Conservation (phyloP, 495 filamentous ascomycete species). For the Saxispiralis lemnorum region DNA sequence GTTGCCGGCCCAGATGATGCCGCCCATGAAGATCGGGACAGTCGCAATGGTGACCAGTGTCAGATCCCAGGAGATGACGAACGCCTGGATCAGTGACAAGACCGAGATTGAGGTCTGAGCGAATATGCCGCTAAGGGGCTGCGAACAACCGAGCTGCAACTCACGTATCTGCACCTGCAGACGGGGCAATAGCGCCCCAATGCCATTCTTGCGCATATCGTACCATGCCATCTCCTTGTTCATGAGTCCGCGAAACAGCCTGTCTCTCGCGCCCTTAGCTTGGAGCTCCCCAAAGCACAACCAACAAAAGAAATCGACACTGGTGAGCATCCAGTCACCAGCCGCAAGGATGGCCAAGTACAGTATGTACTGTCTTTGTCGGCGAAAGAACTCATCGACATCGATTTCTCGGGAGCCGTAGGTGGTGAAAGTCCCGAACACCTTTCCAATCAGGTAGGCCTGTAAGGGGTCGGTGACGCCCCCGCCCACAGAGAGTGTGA, state of each 20-base stretch:
- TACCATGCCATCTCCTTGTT: slow-evolving; percentile 69
- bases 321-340: slow-evolving; percentile 46
- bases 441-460: slow-evolving; percentile 53
- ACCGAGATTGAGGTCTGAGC: slow-evolving; percentile 43
- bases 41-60: slow-evolving; percentile 66
- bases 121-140: slow-evolving; percentile 52
- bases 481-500: slow-evolving; percentile 39
- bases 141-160: slow-evolving; percentile 60
- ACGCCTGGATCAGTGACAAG: slow-evolving; percentile 48
- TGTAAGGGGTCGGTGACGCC: slow-evolving; percentile 45
- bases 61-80: slow-evolving; percentile 68
- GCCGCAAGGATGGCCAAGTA: slow-evolving; percentile 43
- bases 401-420: slow-evolving; percentile 42
- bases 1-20: slow-evolving; percentile 41
- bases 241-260: slow-evolving; percentile 49
- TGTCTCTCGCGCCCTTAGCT: slow-evolving; percentile 42
- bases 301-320: slow-evolving; percentile 48
- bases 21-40: slow-evolving; percentile 45
- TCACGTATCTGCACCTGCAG: slow-evolving; percentile 66
- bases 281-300: slow-evolving; percentile 66
- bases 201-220: slow-evolving; percentile 52
- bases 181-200: slow-evolving; percentile 49
- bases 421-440: slow-evolving; percentile 53
- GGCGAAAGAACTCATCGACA: slow-evolving; percentile 31
- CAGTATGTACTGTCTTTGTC: slow-evolving; percentile 40